These are phyloP conservation scores for Pseudodiploospora longispora DNA, from an alignment of 2,329 filamentous ascomycete species.

Conservation along the genomic window DNA sequence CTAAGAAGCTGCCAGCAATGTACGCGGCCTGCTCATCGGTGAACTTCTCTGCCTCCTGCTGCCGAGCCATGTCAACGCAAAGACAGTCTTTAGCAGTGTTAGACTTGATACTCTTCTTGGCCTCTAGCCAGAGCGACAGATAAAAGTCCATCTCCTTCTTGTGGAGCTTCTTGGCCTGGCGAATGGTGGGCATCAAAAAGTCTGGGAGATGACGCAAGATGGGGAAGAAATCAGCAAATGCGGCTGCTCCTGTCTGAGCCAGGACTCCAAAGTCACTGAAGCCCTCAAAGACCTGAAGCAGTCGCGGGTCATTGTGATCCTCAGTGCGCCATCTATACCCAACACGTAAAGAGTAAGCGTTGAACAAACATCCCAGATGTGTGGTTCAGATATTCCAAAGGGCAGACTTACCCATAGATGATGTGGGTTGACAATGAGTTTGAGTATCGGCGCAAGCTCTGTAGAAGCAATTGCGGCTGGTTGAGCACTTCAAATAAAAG, in stretches of 20 bases:
- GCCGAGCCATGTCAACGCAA: not conserved
- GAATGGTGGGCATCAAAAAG: slow-evolving; percentile 4
- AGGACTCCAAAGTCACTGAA: not conserved
- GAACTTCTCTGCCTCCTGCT: slow-evolving; percentile 10
- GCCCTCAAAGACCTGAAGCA: too few species aligned
- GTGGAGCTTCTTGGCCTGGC: slow-evolving; percentile 7
- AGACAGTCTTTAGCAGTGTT: slow-evolving; percentile 11
- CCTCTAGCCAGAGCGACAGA: slow-evolving; percentile 9
- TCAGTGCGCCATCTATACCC: too few species aligned
- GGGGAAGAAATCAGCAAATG: slow-evolving; percentile 6
- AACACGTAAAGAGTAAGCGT: too few species aligned
- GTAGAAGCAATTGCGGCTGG: not conserved
- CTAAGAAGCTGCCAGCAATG: slow-evolving; percentile 11
- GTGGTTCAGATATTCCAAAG: too few species aligned
- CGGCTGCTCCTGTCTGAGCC: slow-evolving; percentile 2
- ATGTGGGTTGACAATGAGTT: not conserved
- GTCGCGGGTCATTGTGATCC: too few species aligned
- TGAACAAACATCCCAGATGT: too few species aligned
- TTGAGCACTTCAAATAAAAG: not conserved
- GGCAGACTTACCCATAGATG: not conserved
- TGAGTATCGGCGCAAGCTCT: not conserved
- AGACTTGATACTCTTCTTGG: slow-evolving; percentile 7
- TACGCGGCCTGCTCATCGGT: slow-evolving; percentile 9
- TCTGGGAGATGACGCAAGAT: slow-evolving; percentile 4
- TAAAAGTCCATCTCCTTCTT: slow-evolving; percentile 13